These are phyloP conservation scores for Saccharomycopsis crataegensis DNA, from an alignment of 1,139 yeast species.

Conservation along the genomic window DNA sequence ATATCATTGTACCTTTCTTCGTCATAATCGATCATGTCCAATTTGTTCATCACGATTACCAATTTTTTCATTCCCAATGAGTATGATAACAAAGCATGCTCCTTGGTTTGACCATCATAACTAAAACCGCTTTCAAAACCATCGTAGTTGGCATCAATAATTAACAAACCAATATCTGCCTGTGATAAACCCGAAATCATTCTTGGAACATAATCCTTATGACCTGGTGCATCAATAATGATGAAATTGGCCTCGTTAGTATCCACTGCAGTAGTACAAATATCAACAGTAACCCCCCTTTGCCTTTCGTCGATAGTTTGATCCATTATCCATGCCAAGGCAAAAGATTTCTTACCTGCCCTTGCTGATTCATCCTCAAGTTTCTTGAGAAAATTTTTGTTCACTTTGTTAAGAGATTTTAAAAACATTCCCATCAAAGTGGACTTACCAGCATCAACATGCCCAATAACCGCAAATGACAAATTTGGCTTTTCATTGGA, in stretches of 20 bases:
- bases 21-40: constrained; percentile 73
- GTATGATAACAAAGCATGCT: constrained; percentile 79
- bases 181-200: constrained; percentile 97
- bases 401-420: constrained; percentile 76
- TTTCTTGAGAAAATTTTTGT: constrained; percentile 67
- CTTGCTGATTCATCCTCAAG: constrained; percentile 73
- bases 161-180: constrained; percentile 49
- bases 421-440: constrained; percentile 87
- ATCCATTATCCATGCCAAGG: constrained; percentile 97
- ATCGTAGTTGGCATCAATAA: constrained; percentile 63
- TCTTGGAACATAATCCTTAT: constrained; percentile 94
- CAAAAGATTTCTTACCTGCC: constrained; percentile 87
- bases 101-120: constrained; percentile 89
- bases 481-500: constrained; percentile 49
- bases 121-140: constrained; percentile 89
- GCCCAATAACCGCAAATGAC: constrained; percentile 86
- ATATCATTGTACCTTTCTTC: constrained; percentile 59
- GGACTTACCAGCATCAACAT: constrained; percentile 97
- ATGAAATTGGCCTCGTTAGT: constrained; percentile 62
- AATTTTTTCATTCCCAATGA: constrained; percentile 73
- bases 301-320: constrained; percentile 87
- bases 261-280: constrained; percentile 78
- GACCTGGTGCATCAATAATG: constrained; percentile 98
- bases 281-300: constrained; percentile 90
- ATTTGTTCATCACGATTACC: constrained; percentile 78